Conservation (phyloP, 768 basidiomycete species). For the Mycena latifolia region DNA sequence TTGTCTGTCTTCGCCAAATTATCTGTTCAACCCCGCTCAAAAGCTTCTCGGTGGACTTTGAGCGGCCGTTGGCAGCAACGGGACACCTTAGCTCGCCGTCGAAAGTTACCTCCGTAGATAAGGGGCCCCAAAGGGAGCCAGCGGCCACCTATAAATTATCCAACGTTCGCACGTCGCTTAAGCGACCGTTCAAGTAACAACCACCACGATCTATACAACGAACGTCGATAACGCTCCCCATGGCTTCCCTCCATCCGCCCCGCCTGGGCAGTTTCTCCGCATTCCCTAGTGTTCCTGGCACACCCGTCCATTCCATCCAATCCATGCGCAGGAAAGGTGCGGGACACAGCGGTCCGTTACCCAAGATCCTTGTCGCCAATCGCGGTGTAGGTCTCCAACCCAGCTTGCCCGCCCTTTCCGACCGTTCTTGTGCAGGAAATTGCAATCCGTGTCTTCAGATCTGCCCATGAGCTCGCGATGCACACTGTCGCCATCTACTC, state of each 20-base stretch:
- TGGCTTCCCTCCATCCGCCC: constrained; percentile 36
- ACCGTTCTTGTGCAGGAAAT: constrained; percentile 78
- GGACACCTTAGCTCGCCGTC: neutral
- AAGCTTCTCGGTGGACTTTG: constrained; percentile 12
- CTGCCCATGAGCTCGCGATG: constrained; percentile 98
- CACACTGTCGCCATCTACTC: constrained; percentile 99
- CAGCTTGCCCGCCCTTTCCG: constrained; percentile 19
- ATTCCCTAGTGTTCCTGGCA: constrained; percentile 84
- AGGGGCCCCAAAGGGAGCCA: too few species aligned
- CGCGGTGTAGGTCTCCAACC: constrained; percentile 74
- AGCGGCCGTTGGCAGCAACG: constrained; percentile 10
- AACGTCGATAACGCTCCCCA: constrained; percentile 18
- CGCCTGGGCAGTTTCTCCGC: constrained; percentile 66
- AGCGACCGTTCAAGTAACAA: too few species aligned
- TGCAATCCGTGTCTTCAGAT: constrained; percentile 98
- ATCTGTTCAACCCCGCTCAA: neutral
- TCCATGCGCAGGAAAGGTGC: constrained; percentile 93
- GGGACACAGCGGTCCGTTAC: constrained; percentile 90
- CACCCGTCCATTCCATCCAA: constrained; percentile 91
- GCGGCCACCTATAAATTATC: neutral
- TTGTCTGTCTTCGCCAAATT: neutral
- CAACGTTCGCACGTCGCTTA: neutral
- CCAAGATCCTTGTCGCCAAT: constrained; percentile 94
- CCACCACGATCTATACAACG: too few species aligned
- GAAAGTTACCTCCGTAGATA: constrained; percentile 2